phyloP scores from a whole-genome alignment of 2,329 filamentous ascomycete genomes.

The Scopulariopsis brevicaulis region DNA sequence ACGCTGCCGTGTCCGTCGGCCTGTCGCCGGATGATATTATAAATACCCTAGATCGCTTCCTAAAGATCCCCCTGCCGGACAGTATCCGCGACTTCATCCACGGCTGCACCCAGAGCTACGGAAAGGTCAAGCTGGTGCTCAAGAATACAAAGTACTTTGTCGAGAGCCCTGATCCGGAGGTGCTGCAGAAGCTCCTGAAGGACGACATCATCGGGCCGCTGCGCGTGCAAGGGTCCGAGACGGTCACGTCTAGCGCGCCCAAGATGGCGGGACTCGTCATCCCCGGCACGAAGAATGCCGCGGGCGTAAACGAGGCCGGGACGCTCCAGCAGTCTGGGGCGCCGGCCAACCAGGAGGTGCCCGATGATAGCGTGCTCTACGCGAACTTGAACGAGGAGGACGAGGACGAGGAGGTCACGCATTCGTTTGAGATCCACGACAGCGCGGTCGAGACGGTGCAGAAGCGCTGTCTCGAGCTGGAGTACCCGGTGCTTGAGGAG shows the following conservation, averaged over 20 bases:
- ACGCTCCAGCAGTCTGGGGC: slow-evolving; percentile 5
- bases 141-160: slow-evolving; percentile 93
- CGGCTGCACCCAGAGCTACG: slow-evolving; percentile 78
- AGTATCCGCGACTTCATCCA: slow-evolving; percentile 67
- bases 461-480: slow-evolving; percentile 78
- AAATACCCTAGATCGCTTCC: slow-evolving; percentile 73
- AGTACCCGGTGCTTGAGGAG: slow-evolving; percentile 83
- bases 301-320: slow-evolving; percentile 67
- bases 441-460: slow-evolving; percentile 76
- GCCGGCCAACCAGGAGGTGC: neutral
- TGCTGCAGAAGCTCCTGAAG: slow-evolving; percentile 77
- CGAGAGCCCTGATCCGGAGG: slow-evolving; percentile 78
- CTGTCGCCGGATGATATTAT: slow-evolving; percentile 83
- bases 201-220: slow-evolving; percentile 73
- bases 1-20: slow-evolving; percentile 93
- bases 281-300: slow-evolving; percentile 86
- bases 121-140: slow-evolving; percentile 89
- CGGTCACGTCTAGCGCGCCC: slow-evolving; percentile 73
- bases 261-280: slow-evolving; percentile 85
- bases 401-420: slow-evolving; percentile 76
- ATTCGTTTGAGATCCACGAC: slow-evolving; percentile 84
- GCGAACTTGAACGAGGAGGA: slow-evolving; percentile 70
- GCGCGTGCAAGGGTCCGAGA: slow-evolving; percentile 59
- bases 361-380: slow-evolving; percentile 2
- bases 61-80: slow-evolving; percentile 79